phyloP scores from a whole-genome alignment of 768 basidiomycete genomes.

The Heimioporus sp. region DNA sequence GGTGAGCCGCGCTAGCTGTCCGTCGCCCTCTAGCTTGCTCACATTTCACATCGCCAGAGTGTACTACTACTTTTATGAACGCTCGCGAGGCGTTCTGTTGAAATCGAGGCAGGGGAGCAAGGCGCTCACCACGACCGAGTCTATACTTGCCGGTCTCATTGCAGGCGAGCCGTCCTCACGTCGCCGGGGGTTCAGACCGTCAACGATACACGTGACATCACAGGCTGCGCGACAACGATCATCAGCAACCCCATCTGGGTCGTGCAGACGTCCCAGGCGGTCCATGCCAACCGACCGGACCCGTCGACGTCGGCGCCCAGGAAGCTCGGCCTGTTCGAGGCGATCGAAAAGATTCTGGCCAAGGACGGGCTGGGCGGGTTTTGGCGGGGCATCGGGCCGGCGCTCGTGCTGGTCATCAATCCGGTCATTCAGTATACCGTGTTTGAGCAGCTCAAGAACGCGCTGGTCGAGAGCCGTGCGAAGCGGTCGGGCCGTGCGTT shows the following conservation, averaged over 20 bases:
- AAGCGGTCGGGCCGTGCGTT: conserved; percentile 43
- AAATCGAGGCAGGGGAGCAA: conserved; percentile 57
- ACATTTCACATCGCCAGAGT: conserved; percentile 46
- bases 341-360: conserved; percentile 63
- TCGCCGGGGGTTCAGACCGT: background rate
- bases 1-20: conserved; percentile 44
- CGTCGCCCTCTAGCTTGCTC: background rate
- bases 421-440: conserved; percentile 92
- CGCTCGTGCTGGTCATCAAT: conserved; percentile 91
- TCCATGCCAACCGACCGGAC: conserved; percentile 37
- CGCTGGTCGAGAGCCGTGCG: conserved; percentile 63
- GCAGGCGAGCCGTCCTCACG: conserved; percentile 53
- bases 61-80: conserved; percentile 92
- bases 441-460: conserved; percentile 94
- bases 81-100: conserved; percentile 57
- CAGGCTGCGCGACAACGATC: conserved; percentile 86
- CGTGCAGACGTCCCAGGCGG: conserved; percentile 86
- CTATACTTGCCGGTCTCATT: conserved; percentile 83
- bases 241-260: conserved; percentile 97
- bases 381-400: conserved; percentile 92
- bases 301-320: conserved; percentile 40
- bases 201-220: background rate
- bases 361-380: conserved; percentile 78
- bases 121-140: conserved; percentile 80
- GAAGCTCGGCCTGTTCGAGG: conserved; percentile 66